Percentiles rank a stretch among this genome's conserved stretches.
These are phyloP conservation scores for Hyphodiscus sp. DNA, from an alignment of 2,329 filamentous ascomycete genomes.

Conservation along the genomic window DNA sequence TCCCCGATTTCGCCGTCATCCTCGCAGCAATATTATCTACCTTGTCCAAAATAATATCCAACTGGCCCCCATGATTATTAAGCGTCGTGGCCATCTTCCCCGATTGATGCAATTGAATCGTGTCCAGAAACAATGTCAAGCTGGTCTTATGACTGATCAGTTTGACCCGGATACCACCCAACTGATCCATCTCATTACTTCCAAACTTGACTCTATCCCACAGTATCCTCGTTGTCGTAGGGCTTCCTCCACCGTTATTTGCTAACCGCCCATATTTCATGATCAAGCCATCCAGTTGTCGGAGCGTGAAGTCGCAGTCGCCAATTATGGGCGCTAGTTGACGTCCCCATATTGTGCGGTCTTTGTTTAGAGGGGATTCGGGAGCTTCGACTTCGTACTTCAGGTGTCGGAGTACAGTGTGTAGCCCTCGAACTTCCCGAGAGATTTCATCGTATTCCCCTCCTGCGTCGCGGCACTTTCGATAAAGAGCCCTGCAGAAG, in stretches of 20 bases:
- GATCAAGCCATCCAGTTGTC: constrained; percentile 47
- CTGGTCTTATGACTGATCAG: constrained; percentile 46
- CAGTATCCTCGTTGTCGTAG: constrained; percentile 12
- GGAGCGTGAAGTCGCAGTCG: constrained; percentile 48
- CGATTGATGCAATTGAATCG: constrained; percentile 46
- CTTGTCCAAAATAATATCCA: constrained; percentile 53
- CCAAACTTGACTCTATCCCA: constrained; percentile 26
- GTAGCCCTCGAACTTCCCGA: constrained; percentile 44
- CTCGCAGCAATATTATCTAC: constrained; percentile 50
- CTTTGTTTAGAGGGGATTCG: constrained; percentile 47
- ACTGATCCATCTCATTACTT: constrained; percentile 28
- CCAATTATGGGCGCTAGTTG: constrained; percentile 47
- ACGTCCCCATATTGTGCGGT: constrained; percentile 38
- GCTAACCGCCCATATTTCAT: constrained; percentile 36
- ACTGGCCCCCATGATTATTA: constrained; percentile 27
- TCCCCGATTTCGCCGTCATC: constrained; percentile 38
- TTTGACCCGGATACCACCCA: constrained; percentile 32
- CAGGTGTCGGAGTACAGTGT: constrained; percentile 51
- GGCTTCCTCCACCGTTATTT: constrained; percentile 15
- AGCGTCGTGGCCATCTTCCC: constrained; percentile 32
- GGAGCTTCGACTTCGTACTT: constrained; percentile 50
- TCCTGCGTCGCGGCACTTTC: constrained; percentile 44
- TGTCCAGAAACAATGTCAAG: constrained; percentile 51
- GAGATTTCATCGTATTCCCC: constrained; percentile 44
- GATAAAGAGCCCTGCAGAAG: constrained; percentile 49